Evolutionary conservation across 2,329 filamentous ascomycete species (phyloP).

Genomic region (Xylaria sp.): DNA sequence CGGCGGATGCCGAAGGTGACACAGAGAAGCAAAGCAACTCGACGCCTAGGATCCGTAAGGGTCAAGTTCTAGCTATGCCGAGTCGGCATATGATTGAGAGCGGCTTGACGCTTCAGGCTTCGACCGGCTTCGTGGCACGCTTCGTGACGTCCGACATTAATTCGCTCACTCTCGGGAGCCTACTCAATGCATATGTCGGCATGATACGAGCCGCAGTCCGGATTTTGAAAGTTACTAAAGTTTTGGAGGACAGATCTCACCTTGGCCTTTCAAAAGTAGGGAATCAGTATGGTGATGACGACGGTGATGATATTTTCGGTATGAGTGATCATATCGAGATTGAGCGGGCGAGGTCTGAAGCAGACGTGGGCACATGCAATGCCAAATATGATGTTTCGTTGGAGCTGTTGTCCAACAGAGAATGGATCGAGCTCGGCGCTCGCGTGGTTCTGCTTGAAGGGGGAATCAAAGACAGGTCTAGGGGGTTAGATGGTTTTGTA

Average conservation of each 20-base stretch:
- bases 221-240: slow-evolving; percentile 58
- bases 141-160: slow-evolving; percentile 70
- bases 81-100: slow-evolving; percentile 63
- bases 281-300: slow-evolving; percentile 54
- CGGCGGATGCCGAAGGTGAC: slow-evolving; percentile 34
- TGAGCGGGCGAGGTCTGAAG: slow-evolving; percentile 39
- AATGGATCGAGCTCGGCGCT: slow-evolving; percentile 76
- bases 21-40: slow-evolving; percentile 41
- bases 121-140: slow-evolving; percentile 71
- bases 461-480: slow-evolving; percentile 66
- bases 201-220: slow-evolving; percentile 84
- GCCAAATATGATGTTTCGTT: slow-evolving; percentile 64
- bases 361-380: slow-evolving; percentile 33
- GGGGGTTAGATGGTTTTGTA: slow-evolving; percentile 73
- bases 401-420: slow-evolving; percentile 70
- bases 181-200: slow-evolving; percentile 84
- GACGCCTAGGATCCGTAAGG: slow-evolving; percentile 66
- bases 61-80: slow-evolving; percentile 78
- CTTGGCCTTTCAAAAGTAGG: slow-evolving; percentile 36
- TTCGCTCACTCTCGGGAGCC: slow-evolving; percentile 67
- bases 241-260: slow-evolving; percentile 45
- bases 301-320: slow-evolving; percentile 64
- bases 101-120: slow-evolving; percentile 64
- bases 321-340: slow-evolving; percentile 56
- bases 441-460: slow-evolving; percentile 75